phyloP scores from a whole-genome alignment of 805 yeast genomes.

The Komagataella kurtzmanii region DNA sequence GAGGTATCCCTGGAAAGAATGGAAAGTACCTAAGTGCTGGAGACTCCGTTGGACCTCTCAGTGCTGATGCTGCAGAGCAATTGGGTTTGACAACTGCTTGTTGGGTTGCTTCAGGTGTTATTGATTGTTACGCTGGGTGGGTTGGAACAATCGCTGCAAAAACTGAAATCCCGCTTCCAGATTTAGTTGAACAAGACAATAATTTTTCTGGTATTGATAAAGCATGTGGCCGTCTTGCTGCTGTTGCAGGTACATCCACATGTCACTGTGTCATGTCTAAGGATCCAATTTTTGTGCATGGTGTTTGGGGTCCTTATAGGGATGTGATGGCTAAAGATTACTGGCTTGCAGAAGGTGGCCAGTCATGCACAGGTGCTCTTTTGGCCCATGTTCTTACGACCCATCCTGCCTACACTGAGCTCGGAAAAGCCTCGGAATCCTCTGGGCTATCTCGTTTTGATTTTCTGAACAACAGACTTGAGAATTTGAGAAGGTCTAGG shows the following conservation, averaged over 20 bases:
- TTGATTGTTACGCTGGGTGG: constrained; percentile 99
- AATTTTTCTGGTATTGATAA: constrained; percentile 34
- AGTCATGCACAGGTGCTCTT: constrained; percentile 91
- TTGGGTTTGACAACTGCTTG: constrained; percentile 72
- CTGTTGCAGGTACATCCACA: constrained; percentile 97
- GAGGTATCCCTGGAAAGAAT: constrained; percentile 66
- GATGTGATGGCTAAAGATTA: constrained; percentile 82
- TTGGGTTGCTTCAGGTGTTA: constrained; percentile 89
- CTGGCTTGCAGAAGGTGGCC: constrained; percentile 99
- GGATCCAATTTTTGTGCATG: constrained; percentile 80
- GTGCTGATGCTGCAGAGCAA: constrained; percentile 56
- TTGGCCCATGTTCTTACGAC: constrained; percentile 77
- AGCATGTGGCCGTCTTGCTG: constrained; percentile 81
- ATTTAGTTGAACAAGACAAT: constrained; percentile 34
- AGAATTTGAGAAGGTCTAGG: constrained; percentile 41
- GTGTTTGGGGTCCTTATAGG: constrained; percentile 98
- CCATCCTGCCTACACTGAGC: constrained; percentile 78
- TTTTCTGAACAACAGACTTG: constrained; percentile 64
- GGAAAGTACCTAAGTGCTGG: constrained; percentile 82
- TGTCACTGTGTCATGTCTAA: constrained; percentile 85
- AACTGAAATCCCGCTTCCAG: constrained; percentile 43
- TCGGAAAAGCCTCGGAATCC: constrained; percentile 53
- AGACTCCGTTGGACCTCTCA: constrained; percentile 68
- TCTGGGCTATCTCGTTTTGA: constrained; percentile 71
- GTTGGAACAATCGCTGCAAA: constrained; percentile 94